Conservation (phyloP, 2,329 filamentous ascomycete genomes). For the Epichloe festucae region DNA sequence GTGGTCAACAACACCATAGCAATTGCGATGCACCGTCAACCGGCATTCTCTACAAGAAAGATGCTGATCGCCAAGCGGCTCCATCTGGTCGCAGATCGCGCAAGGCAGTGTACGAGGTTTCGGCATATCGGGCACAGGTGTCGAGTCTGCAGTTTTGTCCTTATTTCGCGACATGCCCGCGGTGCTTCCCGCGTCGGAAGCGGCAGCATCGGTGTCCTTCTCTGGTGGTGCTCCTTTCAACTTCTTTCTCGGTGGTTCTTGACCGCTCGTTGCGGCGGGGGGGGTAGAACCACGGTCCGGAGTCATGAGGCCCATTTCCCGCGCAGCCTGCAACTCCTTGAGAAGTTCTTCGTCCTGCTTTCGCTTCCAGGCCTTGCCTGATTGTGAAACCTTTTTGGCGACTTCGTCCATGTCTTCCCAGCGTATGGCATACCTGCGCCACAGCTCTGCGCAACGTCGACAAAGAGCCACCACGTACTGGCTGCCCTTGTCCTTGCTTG, state of each 20-base stretch:
- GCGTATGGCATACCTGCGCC: conserved; percentile 90
- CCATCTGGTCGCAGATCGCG: conserved; percentile 66
- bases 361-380: conserved; percentile 72
- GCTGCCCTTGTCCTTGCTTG: conserved; percentile 63
- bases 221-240: conserved; percentile 40
- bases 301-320: conserved; percentile 39
- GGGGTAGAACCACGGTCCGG: conserved; percentile 30
- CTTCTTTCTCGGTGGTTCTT: conserved; percentile 52
- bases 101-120: conserved; percentile 71
- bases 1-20: conserved; percentile 72
- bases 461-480: conserved; percentile 75
- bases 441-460: conserved; percentile 78
- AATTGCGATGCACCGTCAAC: conserved; percentile 79
- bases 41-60: conserved; percentile 78
- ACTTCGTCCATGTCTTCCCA: conserved; percentile 93
- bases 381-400: conserved; percentile 73
- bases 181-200: conserved; percentile 32
- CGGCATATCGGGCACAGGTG: conserved; percentile 61
- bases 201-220: conserved; percentile 34
- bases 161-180: conserved; percentile 40
- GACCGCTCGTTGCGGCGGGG: conserved; percentile 15
- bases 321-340: conserved; percentile 54
- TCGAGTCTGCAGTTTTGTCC: conserved; percentile 40
- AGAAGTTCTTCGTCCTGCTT: conserved; percentile 85
- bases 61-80: conserved; percentile 58